Conservation (phyloP, 2,329 filamentous ascomycete species). For the Conoideocrella luteorostrata region DNA sequence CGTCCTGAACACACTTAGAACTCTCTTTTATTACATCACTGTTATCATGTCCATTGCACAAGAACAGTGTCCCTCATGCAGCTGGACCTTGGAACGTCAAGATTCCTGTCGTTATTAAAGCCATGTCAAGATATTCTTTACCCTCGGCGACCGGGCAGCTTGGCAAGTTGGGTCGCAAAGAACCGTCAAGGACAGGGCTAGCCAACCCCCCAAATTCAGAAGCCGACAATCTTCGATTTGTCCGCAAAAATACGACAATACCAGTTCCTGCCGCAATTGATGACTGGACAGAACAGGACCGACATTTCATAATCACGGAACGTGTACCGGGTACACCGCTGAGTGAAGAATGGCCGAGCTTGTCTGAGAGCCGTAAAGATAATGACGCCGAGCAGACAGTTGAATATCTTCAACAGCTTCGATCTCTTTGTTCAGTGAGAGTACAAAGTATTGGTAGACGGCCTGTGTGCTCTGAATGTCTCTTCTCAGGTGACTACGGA, state of each 20-base stretch:
- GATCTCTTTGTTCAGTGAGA: constrained; percentile 6
- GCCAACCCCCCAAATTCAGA: constrained; percentile 11
- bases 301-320: constrained; percentile 12
- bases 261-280: constrained; percentile 9
- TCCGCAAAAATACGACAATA: constrained; percentile 11
- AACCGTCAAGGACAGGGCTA: constrained; percentile 21
- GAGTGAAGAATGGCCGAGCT: constrained; percentile 9
- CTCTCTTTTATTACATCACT: too few species aligned
- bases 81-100: constrained; percentile 10
- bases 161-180: constrained; percentile 24
- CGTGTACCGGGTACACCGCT: constrained; percentile 11
- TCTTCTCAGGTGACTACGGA: constrained; percentile 5
- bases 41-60: too few species aligned
- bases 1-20: too few species aligned
- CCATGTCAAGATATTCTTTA: constrained; percentile 19
- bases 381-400: constrained; percentile 18
- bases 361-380: constrained; percentile 19
- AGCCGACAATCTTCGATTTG: constrained; percentile 9
- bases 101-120: constrained; percentile 10
- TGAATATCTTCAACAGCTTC: constrained; percentile 11
- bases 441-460: constrained; percentile 8
- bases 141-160: constrained; percentile 17
- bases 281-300: constrained; percentile 11
- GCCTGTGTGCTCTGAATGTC: constrained; percentile 7
- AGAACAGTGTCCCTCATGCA: constrained; percentile 11